Evolutionary conservation across 768 basidiomycete genomes (phyloP).

Genomic region (Gelatoporia subvermispora): DNA sequence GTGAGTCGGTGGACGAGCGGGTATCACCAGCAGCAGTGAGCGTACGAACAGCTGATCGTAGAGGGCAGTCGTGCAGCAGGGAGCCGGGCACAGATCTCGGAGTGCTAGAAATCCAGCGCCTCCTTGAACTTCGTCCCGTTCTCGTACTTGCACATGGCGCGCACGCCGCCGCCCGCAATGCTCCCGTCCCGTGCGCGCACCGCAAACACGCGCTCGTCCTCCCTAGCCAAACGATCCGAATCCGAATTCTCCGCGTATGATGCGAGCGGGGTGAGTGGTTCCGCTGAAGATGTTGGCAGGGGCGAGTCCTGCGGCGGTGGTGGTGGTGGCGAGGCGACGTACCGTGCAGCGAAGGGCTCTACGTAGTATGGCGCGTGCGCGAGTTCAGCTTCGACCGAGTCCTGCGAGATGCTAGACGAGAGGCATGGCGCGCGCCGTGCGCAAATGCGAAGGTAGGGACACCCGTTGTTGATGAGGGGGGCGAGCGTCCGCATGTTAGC

Average conservation of each 20-base stretch:
- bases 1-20: no score
- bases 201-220: background rate
- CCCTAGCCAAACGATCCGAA: no score
- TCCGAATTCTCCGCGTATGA: no score
- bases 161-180: slow-evolving; percentile 2
- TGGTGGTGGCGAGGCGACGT: background rate
- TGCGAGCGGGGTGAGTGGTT: no score
- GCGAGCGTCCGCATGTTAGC: background rate
- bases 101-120: slow-evolving; percentile 9
- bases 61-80: no score
- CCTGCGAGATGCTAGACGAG: background rate
- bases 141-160: slow-evolving; percentile 23
- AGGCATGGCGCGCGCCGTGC: background rate
- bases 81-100: no score
- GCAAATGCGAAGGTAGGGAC: slow-evolving; percentile 12
- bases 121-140: slow-evolving; percentile 27
- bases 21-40: no score
- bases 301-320: background rate
- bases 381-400: no score
- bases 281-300: no score
- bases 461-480: no score
- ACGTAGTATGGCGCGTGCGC: background rate
- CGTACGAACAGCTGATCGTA: no score
- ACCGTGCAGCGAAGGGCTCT: background rate
- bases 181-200: background rate